Conservation (phyloP, 768 basidiomycete genomes). For the Boletus eberwhitei region DNA sequence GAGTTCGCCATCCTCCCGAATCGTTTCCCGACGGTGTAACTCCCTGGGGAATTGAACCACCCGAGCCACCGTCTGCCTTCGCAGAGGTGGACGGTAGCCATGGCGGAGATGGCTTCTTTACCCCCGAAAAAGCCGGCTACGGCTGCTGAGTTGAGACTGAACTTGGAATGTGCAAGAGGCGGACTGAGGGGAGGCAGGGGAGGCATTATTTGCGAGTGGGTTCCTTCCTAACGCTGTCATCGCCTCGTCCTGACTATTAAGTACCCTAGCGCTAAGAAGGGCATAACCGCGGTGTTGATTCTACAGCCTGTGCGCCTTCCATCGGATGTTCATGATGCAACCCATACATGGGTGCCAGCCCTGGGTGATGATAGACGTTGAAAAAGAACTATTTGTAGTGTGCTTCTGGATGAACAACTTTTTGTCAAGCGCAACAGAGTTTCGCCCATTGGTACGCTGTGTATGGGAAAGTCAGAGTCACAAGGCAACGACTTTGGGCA, state of each 20-base stretch:
- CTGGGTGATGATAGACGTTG: background rate
- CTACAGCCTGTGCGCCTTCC: background rate
- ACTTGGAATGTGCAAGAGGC: slow-evolving; percentile 9
- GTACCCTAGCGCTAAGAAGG: background rate
- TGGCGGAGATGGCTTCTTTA: slow-evolving; percentile 36
- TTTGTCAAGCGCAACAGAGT: too few relatives aligned
- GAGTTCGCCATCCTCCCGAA: slow-evolving; percentile 32
- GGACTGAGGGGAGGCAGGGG: slow-evolving; percentile 11
- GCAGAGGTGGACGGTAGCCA: slow-evolving; percentile 32
- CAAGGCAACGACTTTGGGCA: background rate
- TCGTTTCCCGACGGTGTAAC: slow-evolving; percentile 30
- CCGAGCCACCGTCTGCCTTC: slow-evolving; percentile 32
- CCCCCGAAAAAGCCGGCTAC: slow-evolving; percentile 37
- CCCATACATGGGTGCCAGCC: background rate
- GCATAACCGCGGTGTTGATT: too few relatives aligned
- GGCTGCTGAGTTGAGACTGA: slow-evolving; percentile 29
- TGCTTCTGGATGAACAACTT: background rate
- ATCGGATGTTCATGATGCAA: background rate
- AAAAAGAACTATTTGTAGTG: background rate
- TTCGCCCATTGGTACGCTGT: background rate
- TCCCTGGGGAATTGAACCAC: slow-evolving; percentile 37
- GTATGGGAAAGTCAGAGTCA: too few relatives aligned
- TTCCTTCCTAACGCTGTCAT: background rate
- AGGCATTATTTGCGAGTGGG: background rate
- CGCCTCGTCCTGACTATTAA: background rate